Base-by-base conservation (phyloP, 2,329 filamentous ascomycete species). In the Amauroascus verrucosus region DNA sequence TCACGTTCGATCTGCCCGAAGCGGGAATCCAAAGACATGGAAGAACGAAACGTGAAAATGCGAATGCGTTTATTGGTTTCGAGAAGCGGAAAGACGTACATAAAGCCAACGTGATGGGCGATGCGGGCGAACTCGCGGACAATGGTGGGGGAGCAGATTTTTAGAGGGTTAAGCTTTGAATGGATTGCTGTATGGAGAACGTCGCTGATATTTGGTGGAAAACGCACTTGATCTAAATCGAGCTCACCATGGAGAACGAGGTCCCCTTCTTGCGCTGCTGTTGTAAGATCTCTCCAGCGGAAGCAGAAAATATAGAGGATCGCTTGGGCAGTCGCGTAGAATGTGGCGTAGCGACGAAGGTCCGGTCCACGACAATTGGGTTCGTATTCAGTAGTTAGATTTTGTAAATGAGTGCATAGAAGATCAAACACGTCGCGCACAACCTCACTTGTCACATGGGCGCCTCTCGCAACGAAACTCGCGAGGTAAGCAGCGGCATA, bases 251-350 rank as follows among this genome's bases (percentile, higher is more conserved):
- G 68, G 46, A 71, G 70, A 1, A 79, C 66, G 49, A 51, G 46
- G 55, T 81, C 77, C 41, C 75, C 73, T 22, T 77, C 73, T 22
- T 67, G 65, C 13, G 78, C 71, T 13, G 84, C 79, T 2, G 78
- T 79, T 1, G 79, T 85, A 45, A 98, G 76, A 64, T 97, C 91
- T 57, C 88, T 85, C 93, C 93, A 98, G 53, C 93, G 84, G 75
- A 98, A 98, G 74, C 93, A 98, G 71, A 95, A 96, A 55, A 95
- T 91, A 72, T 96, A 96, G 22, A 96, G 79, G 2, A 94, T 76
- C 1, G 89, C 89, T 68, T 96, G 90, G n/a, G 86, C 82, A 46
- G 89, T 82, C 16, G 86, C 83, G 67, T 96, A 96, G 70, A 94
- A 95, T 13, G 85, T 81, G 46, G 83, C 82, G 65, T 91, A 95